phyloP scores from a whole-genome alignment of 495 filamentous ascomycete genomes.

The Xylaria intraflava region DNA sequence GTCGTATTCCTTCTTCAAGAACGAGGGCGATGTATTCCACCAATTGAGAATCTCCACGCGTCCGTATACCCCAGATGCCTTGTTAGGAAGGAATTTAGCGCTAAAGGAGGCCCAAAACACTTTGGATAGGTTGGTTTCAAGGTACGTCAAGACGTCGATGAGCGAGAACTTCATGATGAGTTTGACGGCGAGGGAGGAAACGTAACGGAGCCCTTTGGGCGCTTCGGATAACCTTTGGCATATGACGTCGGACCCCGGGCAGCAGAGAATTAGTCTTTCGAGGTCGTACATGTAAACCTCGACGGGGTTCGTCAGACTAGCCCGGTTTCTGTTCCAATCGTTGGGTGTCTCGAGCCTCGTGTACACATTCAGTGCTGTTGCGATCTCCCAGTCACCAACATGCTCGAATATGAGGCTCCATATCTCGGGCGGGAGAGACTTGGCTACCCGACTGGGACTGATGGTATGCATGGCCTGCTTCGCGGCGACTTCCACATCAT shows the following conservation, averaged over 20 bases:
- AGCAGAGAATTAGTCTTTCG: constrained; percentile 73
- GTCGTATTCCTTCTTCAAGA: constrained; percentile 67
- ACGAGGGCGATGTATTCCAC: constrained; percentile 68
- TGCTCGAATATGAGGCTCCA: constrained; percentile 84
- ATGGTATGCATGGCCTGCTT: constrained; percentile 30
- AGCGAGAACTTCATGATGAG: constrained; percentile 87
- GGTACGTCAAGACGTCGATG: constrained; percentile 67
- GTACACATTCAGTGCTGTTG: constrained; percentile 70
- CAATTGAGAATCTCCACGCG: constrained; percentile 78
- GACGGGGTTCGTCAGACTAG: constrained; percentile 36
- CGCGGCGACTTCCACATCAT: constrained; percentile 49
- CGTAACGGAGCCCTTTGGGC: constrained; percentile 59
- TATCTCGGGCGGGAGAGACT: constrained; percentile 66
- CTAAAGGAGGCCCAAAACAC: constrained; percentile 78
- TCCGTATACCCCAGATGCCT: constrained; percentile 80
- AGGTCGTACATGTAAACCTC: constrained; percentile 54
- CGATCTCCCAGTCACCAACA: constrained; percentile 82
- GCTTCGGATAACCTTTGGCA: constrained; percentile 59
- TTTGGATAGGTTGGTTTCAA: constrained; percentile 69
- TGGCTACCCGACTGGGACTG: constrained; percentile 20
- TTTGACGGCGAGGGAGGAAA: constrained; percentile 76
- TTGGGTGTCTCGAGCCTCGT: constrained; percentile 64
- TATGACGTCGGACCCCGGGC: constrained; percentile 56
- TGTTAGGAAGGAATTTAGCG: constrained; percentile 73
- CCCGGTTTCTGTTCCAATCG: constrained; percentile 55